Base-by-base conservation (phyloP, 129 eudicot species). In the Mikania micrantha region DNA sequence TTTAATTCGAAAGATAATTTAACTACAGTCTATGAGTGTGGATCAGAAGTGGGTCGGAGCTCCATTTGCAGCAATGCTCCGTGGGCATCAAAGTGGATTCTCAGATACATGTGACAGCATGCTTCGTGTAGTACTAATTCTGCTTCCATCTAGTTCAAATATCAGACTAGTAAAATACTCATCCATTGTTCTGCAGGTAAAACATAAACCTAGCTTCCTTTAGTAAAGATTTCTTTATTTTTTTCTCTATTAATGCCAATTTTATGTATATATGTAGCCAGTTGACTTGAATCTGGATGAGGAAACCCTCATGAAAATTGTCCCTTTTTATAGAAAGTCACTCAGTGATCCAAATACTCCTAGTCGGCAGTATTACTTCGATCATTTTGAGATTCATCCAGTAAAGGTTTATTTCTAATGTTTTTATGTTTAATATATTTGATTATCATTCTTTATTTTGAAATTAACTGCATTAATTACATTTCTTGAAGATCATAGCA, bases 311-410 rank as follows among this genome's bases (percentile, higher is more conserved):
- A 89, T 94, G 99, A 94, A 66, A 80, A 77, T 94, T 16, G 96
- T 83, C 47, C 95, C 99, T 44, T 94, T 89, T 77, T 94, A 90
- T 90, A 85, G 99, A 81, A 87, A 49, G 70, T 94, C 99, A 49
- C 97, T 87, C 64, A 94, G 97, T 76, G 85, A 85, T 70, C 82
- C 94, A 47, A 85, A 66, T 74, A 45, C 90, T 50, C 92, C 87
- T 19, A 80, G 97, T 83, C 95, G 45, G 67, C 95, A 89, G 48
- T 94, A 94, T 80, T 94, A 94, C 83, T 85, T 94, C 72, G 99
- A 90, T 71, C 99, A 87, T 85, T 94, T 94, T 77, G 99, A 90
- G 84, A 90, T 94, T 64, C 99, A 89, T 80, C 99, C 99, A 40
- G 71, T 94, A 61, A 94, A 88, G 95, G 99, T 90, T 69, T 73